Conservation (phyloP, 768 basidiomycete species). For the Trametes meyenii region DNA sequence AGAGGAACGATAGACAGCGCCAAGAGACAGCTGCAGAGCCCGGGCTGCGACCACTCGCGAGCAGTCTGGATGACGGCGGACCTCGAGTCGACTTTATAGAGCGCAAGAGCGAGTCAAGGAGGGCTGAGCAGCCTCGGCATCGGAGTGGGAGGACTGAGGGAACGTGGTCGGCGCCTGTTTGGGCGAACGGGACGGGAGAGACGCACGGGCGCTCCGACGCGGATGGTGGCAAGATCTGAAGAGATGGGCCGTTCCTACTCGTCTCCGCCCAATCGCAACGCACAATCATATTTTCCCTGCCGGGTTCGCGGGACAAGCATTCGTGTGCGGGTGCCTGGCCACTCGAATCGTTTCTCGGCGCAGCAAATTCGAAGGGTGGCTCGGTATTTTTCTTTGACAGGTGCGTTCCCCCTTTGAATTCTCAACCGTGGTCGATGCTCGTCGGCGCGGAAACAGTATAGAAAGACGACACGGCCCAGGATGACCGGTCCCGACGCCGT, state of each 20-base stretch:
- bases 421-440: background rate
- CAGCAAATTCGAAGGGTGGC: too few species aligned
- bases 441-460: background rate
- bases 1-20: too few species aligned
- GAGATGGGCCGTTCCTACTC: background rate
- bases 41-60: too few species aligned
- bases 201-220: conserved; percentile 12
- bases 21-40: too few species aligned
- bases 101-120: too few species aligned
- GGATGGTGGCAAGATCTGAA: conserved; percentile 3
- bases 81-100: too few species aligned
- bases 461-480: background rate
- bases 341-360: background rate
- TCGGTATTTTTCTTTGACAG: too few species aligned
- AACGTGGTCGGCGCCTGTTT: background rate
- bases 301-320: background rate
- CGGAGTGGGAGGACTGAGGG: too few species aligned
- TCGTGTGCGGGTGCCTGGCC: background rate
- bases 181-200: background rate
- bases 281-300: background rate
- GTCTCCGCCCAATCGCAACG: background rate
- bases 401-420: background rate
- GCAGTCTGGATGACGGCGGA: too few species aligned
- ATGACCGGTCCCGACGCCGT: conserved; percentile 8
- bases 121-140: too few species aligned